Base-by-base conservation (phyloP, 106 monocot genomes). In the Platanthera guangdongensis region DNA sequence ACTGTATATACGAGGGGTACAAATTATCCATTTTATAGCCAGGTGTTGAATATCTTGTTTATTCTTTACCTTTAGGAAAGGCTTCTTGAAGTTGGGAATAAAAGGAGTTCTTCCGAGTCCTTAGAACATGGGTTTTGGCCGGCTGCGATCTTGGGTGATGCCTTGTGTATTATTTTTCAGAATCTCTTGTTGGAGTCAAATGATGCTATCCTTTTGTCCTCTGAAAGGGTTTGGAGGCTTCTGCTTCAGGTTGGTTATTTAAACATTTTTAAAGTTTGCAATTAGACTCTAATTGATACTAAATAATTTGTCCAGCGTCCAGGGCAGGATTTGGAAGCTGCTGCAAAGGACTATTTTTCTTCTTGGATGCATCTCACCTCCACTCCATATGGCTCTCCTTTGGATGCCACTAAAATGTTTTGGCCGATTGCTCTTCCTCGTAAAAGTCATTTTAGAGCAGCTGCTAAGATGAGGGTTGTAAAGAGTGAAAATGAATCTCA, bases 161-260 rank as follows among this genome's bases (percentile, higher is more conserved):
- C 94, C 51, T 64, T 97, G 80, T 85, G 91, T 57, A 94, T 97
- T 82, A 89, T 94, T 77, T 97, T 94, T 67, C 97, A 97, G 78
- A 97, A 97, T 80, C 68, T 97, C 45, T 84, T 97, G 50, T 79
- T 97, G 75, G 97, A 97, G 82, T 84, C 94, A 49, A 89, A 92
- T 81, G 97, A 94, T 74, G 80, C 84, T 54, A 93, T 97, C 76
- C 86, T 97, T 75, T 87, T 74, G 16, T 91, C 78, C 81, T 92
- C 97, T 65, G 85, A 88, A 75, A 93, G 97, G 68, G 97, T 92
- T 21, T 97, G 97, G 97, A 84, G 80, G 75, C 87, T 92, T 47
- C 83, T 97, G 45, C 91, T 97, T 85, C 86, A 94, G 89, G 95
- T 96, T 74, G 68, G 63, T 80, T 63, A 15, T 46, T 72, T 8